These are phyloP conservation scores for Phytophthora lateralis DNA, from an alignment of 352 stramenopile species.

Conservation along the genomic window DNA sequence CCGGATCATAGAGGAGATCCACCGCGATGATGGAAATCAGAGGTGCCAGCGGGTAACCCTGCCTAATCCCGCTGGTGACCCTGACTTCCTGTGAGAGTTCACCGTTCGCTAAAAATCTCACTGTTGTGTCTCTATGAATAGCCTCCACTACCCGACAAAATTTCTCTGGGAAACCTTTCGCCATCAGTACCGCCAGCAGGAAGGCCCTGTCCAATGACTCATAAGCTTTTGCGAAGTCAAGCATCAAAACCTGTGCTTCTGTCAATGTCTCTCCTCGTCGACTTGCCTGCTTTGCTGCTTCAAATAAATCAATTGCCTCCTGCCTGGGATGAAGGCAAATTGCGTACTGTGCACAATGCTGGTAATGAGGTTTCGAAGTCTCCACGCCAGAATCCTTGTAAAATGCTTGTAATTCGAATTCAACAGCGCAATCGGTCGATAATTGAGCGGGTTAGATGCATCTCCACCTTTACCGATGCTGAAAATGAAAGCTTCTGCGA, in stretches of 20 bases:
- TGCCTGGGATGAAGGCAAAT: neutral
- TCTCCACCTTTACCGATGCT: neutral
- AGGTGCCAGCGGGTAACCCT: neutral
- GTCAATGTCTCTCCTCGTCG: neutral
- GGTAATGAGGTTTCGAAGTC: neutral
- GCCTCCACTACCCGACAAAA: neutral
- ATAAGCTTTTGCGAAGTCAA: constrained; percentile 3
- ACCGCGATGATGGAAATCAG: neutral
- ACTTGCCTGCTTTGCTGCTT: neutral
- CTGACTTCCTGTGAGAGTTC: neutral
- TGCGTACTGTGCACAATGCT: neutral
- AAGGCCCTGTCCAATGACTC: constrained; percentile 1
- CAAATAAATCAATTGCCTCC: neutral
- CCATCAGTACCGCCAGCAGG: neutral
- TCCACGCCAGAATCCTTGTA: neutral
- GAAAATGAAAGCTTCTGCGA: neutral
- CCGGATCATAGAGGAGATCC: neutral
- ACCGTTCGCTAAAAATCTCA: neutral
- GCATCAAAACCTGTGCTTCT: neutral
- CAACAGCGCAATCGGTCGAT: neutral
- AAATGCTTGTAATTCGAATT: neutral
- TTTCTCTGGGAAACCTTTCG: constrained; percentile 1
- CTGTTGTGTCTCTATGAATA: neutral
- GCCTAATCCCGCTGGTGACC: neutral
- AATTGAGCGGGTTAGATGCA: neutral